phyloP scores from a whole-genome alignment of 306 rosid species.

The Rosa rugosa region DNA sequence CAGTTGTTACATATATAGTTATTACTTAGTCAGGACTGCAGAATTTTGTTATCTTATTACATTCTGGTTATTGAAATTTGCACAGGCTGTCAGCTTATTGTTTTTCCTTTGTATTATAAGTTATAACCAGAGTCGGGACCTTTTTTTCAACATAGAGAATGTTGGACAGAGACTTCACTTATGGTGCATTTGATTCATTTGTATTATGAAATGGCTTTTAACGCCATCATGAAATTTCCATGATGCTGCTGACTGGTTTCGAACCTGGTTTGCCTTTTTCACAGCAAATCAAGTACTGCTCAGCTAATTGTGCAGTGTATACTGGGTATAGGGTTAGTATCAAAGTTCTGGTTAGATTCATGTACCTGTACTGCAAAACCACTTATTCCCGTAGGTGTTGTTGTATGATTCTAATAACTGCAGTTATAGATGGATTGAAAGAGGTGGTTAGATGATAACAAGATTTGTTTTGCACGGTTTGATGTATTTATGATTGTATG shows the following conservation, averaged over 20 bases:
- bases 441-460: not conserved
- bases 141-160: slow-evolving; percentile 20
- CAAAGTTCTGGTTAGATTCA: not conserved
- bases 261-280: not conserved
- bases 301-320: not conserved
- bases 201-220: slow-evolving; percentile 13
- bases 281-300: not conserved
- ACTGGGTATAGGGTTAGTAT: not conserved
- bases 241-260: not conserved
- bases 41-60: slow-evolving; percentile 62
- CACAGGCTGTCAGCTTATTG: slow-evolving; percentile 51
- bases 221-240: not conserved
- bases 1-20: slow-evolving; percentile 73
- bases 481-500: not conserved
- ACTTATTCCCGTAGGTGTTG: not conserved
- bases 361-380: not conserved
- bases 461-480: not conserved
- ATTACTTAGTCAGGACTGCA: slow-evolving; percentile 63
- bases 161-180: slow-evolving; percentile 19
- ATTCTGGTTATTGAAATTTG: slow-evolving; percentile 76
- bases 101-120: slow-evolving; percentile 31
- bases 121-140: slow-evolving; percentile 19
- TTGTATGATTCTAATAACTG: not conserved
- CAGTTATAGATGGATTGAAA: not conserved
- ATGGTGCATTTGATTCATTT: slow-evolving; percentile 21